phyloP scores from a whole-genome alignment of 192 early-diverging fungal species.

The Coemansia umbellata region DNA sequence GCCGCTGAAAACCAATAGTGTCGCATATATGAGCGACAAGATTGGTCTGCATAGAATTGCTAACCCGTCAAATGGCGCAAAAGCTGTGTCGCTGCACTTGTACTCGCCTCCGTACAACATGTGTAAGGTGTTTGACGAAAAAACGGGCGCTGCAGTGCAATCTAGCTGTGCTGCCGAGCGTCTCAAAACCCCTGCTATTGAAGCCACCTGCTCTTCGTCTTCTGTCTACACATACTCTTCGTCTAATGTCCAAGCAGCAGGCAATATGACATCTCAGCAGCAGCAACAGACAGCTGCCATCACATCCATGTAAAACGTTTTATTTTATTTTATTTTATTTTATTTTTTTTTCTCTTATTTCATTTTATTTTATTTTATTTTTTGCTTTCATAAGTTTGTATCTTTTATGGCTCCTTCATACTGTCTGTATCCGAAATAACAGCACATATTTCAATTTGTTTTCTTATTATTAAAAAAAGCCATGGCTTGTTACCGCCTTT shows the following conservation, averaged over 20 bases:
- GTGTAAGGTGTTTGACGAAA: slow-evolving; percentile 81
- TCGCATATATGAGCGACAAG: slow-evolving; percentile 87
- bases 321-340: background rate
- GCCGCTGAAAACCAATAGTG: slow-evolving; percentile 54
- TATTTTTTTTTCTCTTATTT: background rate
- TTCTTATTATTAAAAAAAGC: no score
- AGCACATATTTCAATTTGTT: no score
- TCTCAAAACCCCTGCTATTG: slow-evolving; percentile 4
- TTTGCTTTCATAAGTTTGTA: no score
- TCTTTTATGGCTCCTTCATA: no score
- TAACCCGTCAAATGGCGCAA: slow-evolving; percentile 55
- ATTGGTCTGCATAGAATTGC: slow-evolving; percentile 83
- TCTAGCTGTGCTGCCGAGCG: slow-evolving; percentile 29
- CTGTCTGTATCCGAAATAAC: no score
- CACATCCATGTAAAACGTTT: slow-evolving; percentile 8
- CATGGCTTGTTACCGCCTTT: no score
- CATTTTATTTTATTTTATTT: slow-evolving; percentile 4
- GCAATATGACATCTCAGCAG: background rate
- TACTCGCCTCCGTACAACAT: slow-evolving; percentile 84
- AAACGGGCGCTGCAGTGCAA: slow-evolving; percentile 51
- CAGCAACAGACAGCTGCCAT: slow-evolving; percentile 5
- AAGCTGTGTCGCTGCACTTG: slow-evolving; percentile 83
- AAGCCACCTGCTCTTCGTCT: background rate
- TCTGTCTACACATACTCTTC: slow-evolving; percentile 2
- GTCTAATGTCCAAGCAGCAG: background rate